These are phyloP conservation scores for Ceratocystis destructans DNA, from an alignment of 2,329 filamentous ascomycete genomes.

Conservation along the genomic window DNA sequence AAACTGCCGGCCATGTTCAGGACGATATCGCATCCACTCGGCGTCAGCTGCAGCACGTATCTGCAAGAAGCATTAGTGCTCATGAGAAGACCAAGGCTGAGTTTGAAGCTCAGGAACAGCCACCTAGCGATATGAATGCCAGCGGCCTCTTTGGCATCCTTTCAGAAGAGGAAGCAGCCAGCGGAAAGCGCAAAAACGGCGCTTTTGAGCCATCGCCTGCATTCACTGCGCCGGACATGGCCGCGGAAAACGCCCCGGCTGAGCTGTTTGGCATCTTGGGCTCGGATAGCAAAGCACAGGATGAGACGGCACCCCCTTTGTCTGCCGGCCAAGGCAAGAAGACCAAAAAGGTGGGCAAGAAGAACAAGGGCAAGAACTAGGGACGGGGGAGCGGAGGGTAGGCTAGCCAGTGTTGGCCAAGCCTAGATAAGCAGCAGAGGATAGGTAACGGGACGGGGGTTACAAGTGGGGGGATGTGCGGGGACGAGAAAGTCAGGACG, in stretches of 20 bases:
- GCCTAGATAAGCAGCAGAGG: too few species aligned
- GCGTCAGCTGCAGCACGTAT: background rate
- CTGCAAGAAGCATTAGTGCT: background rate
- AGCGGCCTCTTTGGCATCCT: constrained; percentile 15
- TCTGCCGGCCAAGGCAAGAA: background rate
- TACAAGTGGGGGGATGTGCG: too few species aligned
- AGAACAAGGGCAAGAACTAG: constrained; percentile 13
- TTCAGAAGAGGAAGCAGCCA: background rate
- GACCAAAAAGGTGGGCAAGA: constrained; percentile 14
- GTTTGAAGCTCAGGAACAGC: background rate
- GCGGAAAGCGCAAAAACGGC: background rate
- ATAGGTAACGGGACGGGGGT: too few species aligned
- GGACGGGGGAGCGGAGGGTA: background rate
- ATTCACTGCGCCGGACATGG: background rate
- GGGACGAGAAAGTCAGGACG: background rate
- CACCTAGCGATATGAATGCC: background rate
- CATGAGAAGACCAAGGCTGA: constrained; percentile 3
- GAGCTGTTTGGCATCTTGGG: constrained; percentile 14
- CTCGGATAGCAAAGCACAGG: background rate
- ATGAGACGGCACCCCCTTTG: background rate
- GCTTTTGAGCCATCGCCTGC: background rate
- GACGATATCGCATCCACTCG: constrained; percentile 7
- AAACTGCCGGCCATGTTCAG: constrained; percentile 6
- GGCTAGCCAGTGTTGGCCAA: too few species aligned
- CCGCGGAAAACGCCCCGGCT: background rate